Conservation (phyloP, 352 stramenopile genomes). For the Globisporangium abappressorium region DNA sequence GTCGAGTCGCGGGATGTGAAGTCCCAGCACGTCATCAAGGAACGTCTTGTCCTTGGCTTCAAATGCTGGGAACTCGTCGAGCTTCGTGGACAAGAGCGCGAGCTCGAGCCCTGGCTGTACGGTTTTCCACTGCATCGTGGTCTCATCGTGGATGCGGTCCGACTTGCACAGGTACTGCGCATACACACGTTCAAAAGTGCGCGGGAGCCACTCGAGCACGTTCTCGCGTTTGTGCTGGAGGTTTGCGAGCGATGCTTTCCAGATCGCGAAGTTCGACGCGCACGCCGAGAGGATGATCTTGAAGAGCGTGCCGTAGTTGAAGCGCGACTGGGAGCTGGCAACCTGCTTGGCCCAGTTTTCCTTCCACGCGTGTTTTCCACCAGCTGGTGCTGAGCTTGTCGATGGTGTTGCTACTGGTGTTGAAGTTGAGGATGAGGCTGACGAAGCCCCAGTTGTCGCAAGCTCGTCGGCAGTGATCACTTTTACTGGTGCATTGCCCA, state of each 20-base stretch:
- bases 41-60: constrained; percentile 57
- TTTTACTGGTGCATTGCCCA: constrained; percentile 34
- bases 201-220: constrained; percentile 72
- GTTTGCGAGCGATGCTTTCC: constrained; percentile 63
- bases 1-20: constrained; percentile 78
- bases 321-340: constrained; percentile 57
- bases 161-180: constrained; percentile 69
- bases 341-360: constrained; percentile 81
- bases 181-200: constrained; percentile 73
- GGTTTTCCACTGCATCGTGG: constrained; percentile 61
- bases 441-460: constrained; percentile 2
- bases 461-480: constrained; percentile 31
- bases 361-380: constrained; percentile 46
- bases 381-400: neutral
- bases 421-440: constrained; percentile 12
- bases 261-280: constrained; percentile 63
- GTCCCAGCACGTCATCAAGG: constrained; percentile 73
- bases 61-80: constrained; percentile 67
- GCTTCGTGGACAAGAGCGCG: constrained; percentile 48
- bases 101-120: constrained; percentile 76
- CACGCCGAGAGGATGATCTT: constrained; percentile 71
- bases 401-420: neutral
- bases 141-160: constrained; percentile 75
- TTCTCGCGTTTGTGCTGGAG: constrained; percentile 66
- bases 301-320: constrained; percentile 66